Evolutionary conservation across 2,329 filamentous ascomycete genomes (phyloP), one percentile per base, ranked within the genome.

Genomic region (Pseudogymnoascus sp.): DNA sequence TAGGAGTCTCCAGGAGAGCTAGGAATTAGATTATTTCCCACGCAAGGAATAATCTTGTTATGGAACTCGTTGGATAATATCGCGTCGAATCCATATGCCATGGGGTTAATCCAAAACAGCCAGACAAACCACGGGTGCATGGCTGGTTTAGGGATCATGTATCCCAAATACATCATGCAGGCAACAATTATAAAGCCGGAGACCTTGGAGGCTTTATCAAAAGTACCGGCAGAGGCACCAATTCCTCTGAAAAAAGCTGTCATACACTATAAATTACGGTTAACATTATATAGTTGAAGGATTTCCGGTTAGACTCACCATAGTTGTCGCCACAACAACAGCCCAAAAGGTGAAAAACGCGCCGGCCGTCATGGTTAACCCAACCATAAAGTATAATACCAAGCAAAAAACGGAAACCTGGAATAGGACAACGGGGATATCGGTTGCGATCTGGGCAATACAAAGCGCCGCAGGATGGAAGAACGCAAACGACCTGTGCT

Each of bases 1-100:
- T 70, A 76, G 12, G 54, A 58, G 12, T 16, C n/a, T 28, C 22
- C 22, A 28, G 41, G 14, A 9, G 22, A 8, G 22, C 41, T 47
- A 0, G 82, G 82, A 2, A 85, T 74, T 6, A 85, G 70, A 63
- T 81, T 82, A 28, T 63, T 65, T 2, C 74, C 76, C 2, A 78
- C 77, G 62, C 83, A 85, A 1, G 76, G 73, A 18, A 85, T 78
- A 2, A 68, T 75, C 68, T 87, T 74, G 35, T 74, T 74, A 64
- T 87, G 79, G 62, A 91, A 90, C 69, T 92, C 88, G 66, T 91
- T 91, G 0, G 85, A 77, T 68, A 90, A 77, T 0, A 92, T 71
- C 0, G 81, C 81, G 65, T 90, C 85, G 61, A 90, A 91, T 0
- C 79, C 85, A 62, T 90, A 90, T 0, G 87, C 82, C 3, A 91